Conservation (phyloP, 768 basidiomycete species). For the Boletus patriciae region DNA sequence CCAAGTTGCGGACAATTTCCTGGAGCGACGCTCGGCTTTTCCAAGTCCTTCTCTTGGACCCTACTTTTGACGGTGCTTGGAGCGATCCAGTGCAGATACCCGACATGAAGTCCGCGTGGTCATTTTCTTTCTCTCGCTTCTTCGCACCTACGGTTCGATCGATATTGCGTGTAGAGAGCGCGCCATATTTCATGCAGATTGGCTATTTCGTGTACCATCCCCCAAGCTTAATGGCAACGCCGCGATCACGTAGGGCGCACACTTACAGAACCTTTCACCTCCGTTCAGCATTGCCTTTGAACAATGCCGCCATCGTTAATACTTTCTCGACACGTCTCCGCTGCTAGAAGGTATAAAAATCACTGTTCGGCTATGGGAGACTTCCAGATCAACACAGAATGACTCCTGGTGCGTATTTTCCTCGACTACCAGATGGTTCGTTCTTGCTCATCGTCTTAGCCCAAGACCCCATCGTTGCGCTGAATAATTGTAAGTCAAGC, state of each 20-base stretch:
- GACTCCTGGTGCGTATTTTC: slow-evolving; percentile 18
- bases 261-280: slow-evolving; percentile 22
- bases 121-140: slow-evolving; percentile 31
- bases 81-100: slow-evolving; percentile 38
- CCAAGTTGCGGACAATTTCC: slow-evolving; percentile 15
- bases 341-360: slow-evolving; percentile 29
- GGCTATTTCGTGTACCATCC: slow-evolving; percentile 30
- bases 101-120: slow-evolving; percentile 39
- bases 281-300: slow-evolving; percentile 31
- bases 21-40: slow-evolving; percentile 24
- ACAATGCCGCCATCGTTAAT: slow-evolving; percentile 29
- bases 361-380: slow-evolving; percentile 15
- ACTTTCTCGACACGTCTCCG: slow-evolving; percentile 19
- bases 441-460: slow-evolving; percentile 20
- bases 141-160: slow-evolving; percentile 36
- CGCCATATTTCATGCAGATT: slow-evolving; percentile 34
- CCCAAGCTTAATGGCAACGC: slow-evolving; percentile 26
- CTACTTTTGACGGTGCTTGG: slow-evolving; percentile 28
- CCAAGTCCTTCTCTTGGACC: slow-evolving; percentile 23
- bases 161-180: slow-evolving; percentile 34
- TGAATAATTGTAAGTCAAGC: slow-evolving; percentile 43
- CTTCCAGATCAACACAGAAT: slow-evolving; percentile 20
- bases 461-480: slow-evolving; percentile 31
- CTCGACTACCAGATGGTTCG: background rate
- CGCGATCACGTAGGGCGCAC: slow-evolving; percentile 31